Percentiles rank a stretch among this genome's conserved stretches.
phyloP scores from a whole-genome alignment of 1,284 basidiomycete species.

The Ganoderma resinaceum region DNA sequence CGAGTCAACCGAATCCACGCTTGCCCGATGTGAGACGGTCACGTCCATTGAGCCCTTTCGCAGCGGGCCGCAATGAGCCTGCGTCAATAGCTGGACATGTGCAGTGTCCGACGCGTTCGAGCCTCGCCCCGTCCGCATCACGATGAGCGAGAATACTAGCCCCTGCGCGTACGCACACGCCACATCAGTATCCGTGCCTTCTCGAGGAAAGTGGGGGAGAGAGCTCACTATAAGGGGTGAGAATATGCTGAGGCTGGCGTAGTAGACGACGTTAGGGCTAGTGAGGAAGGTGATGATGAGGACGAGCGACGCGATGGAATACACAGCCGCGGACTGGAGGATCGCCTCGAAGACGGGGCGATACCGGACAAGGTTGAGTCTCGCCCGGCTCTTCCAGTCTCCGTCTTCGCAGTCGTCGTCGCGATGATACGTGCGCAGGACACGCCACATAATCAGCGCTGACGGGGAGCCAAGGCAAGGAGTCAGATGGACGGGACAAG shows the following conservation, averaged over 20 bases:
- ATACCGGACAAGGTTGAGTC: neutral
- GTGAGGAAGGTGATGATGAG: conserved; percentile 23
- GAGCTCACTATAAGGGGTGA: conserved; percentile 23
- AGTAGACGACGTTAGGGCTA: conserved; percentile 17
- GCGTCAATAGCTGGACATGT: conserved; percentile 1
- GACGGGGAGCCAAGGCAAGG: neutral
- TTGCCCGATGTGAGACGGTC: neutral
- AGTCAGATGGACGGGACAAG: neutral
- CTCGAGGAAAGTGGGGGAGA: neutral
- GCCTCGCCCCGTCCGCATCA: conserved; percentile 17
- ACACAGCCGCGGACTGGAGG: conserved; percentile 25
- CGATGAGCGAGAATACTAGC: conserved; percentile 21
- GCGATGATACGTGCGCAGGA: conserved; percentile 3
- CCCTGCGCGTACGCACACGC: conserved; percentile 6
- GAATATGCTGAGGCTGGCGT: conserved; percentile 19
- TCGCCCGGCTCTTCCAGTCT: neutral
- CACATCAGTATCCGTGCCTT: neutral
- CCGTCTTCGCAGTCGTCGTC: neutral
- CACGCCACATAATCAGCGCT: conserved; percentile 10
- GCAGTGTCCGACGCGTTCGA: conserved; percentile 4
- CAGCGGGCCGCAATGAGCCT: neutral
- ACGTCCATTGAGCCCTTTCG: neutral
- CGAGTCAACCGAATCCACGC: neutral
- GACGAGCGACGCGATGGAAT: conserved; percentile 22
- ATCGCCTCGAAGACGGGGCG: conserved; percentile 17